Evolutionary conservation across 495 filamentous ascomycete genomes (phyloP), one percentile per base, ranked within the genome.

Genomic region (Penicillium roqueforti): DNA sequence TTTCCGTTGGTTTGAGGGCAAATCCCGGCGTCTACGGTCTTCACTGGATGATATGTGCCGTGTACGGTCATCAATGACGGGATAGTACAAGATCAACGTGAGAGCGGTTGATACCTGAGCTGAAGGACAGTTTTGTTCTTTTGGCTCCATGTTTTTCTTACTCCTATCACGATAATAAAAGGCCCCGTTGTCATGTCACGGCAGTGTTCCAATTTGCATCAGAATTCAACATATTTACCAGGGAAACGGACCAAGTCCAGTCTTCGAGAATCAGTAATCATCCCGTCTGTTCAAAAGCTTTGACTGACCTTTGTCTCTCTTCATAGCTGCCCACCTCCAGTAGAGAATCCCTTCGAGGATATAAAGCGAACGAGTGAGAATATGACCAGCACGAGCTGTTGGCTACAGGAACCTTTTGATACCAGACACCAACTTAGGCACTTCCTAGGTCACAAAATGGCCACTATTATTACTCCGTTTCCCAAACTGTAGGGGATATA

Each of bases 361-460:
- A n/a, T n/a, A n/a, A n/a, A n/a, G n/a, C n/a, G n/a, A n/a, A n/a
- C n/a, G n/a, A n/a, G n/a, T n/a, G n/a, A n/a, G n/a, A n/a, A n/a
- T n/a, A n/a, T n/a, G n/a, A n/a, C n/a, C n/a, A n/a, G n/a, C n/a
- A n/a, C n/a, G n/a, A n/a, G n/a, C n/a, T n/a, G n/a, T n/a, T n/a
- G n/a, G n/a, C n/a, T n/a, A n/a, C n/a, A n/a, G 59, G 59, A 80
- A 77, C n/a, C 47, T 53, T 41, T 62, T 66, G 41, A 76, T 16
- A 67, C 78, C 76, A 23, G 51, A 50, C 0, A 63, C 75, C 28
- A 69, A 47, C 34, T 79, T 68, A 4, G 79, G 79, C 7, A 61
- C 60, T 54, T 82, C 79, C 69, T 69, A 78, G 9, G 79, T 75
- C 6, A 75, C 76, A 64, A 81, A 82, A 65, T 82, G 79, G 1